Evolutionary conservation across 2,329 filamentous ascomycete species (phyloP).

Genomic region (Onygena corvina): DNA sequence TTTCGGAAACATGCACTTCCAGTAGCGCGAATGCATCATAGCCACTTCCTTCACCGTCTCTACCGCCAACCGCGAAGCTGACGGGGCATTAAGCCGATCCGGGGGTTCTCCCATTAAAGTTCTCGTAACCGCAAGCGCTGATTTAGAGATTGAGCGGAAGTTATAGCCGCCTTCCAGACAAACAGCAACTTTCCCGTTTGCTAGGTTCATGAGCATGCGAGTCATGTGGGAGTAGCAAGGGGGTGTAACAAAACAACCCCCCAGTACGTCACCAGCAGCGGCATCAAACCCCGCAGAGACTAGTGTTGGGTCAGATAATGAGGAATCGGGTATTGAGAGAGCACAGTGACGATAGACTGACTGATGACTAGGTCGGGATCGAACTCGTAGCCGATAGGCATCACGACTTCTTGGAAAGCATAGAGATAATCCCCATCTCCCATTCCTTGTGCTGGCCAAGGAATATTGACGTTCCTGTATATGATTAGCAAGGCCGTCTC

Average conservation of each 20-base stretch:
- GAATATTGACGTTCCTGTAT: conserved; percentile 53
- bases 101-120: conserved; percentile 95
- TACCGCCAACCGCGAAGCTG: conserved; percentile 42
- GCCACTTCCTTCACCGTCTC: conserved; percentile 47
- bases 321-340: not conserved
- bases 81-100: conserved; percentile 41
- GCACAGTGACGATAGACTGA: conserved; percentile 20
- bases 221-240: conserved; percentile 96
- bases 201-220: conserved; percentile 94
- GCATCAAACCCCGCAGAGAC: conserved; percentile 95
- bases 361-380: conserved; percentile 80
- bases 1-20: conserved; percentile 75
- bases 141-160: conserved; percentile 79
- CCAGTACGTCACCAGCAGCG: conserved; percentile 81
- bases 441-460: conserved; percentile 62
- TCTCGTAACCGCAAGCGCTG: conserved; percentile 77
- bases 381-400: conserved; percentile 92
- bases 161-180: conserved; percentile 96
- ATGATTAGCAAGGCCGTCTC: conserved; percentile 11
- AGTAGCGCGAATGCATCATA: conserved; percentile 54
- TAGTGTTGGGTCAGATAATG: conserved; percentile 19
- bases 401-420: conserved; percentile 88
- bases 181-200: conserved; percentile 76
- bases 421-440: conserved; percentile 94
- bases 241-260: conserved; percentile 84